Conservation (phyloP, 2,329 filamentous ascomycete species). For the Eurotiales sp. region DNA sequence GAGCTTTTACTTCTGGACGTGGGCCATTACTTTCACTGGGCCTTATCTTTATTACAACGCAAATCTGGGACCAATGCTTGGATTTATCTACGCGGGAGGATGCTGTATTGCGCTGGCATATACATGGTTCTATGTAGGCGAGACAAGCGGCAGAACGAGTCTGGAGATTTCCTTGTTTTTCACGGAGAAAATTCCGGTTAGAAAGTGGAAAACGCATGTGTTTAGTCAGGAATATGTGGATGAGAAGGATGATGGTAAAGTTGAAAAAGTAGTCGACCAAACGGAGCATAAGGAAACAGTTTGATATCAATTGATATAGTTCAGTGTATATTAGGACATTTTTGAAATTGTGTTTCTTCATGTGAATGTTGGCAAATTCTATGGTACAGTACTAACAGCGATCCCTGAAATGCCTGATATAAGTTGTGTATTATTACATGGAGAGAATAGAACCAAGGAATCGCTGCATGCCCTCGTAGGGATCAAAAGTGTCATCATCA, state of each 20-base stretch:
- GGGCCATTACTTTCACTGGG: not conserved
- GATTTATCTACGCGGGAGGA: not conserved
- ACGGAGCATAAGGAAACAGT: not conserved
- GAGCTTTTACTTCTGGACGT: not conserved
- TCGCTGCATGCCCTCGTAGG: too few relatives aligned
- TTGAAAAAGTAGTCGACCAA: not conserved
- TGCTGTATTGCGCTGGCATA: not conserved
- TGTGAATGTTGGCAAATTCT: not conserved
- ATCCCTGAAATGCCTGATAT: not conserved
- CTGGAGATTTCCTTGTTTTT: not conserved
- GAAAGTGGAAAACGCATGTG: constrained; percentile 2
- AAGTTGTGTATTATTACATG: too few relatives aligned
- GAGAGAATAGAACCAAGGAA: too few relatives aligned
- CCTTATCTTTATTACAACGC: not conserved
- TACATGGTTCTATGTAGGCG: not conserved
- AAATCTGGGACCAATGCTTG: not conserved
- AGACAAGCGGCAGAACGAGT: not conserved
- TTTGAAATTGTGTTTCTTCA: not conserved
- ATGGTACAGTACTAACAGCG: not conserved
- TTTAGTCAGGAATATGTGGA: not conserved
- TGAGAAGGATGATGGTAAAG: not conserved
- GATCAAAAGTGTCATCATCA: too few relatives aligned
- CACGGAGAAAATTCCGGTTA: not conserved
- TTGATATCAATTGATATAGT: not conserved
- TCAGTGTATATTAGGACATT: not conserved